phyloP scores from a whole-genome alignment of 768 basidiomycete genomes.

The Pilatotrama ljubarskyi region DNA sequence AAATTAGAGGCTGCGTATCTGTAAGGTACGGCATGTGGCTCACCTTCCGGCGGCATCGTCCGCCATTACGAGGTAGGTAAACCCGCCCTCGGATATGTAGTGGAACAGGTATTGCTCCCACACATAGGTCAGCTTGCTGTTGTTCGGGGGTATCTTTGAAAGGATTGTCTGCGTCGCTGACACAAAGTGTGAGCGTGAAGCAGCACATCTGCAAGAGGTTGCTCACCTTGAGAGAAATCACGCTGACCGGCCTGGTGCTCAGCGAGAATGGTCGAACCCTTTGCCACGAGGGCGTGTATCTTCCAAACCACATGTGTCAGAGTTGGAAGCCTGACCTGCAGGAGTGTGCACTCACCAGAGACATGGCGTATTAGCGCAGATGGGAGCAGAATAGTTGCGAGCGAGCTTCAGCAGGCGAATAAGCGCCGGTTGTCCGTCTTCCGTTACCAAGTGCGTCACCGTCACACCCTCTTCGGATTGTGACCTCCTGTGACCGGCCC shows the following conservation, averaged over 20 bases:
- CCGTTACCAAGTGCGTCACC: conserved; percentile 16
- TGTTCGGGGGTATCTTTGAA: conserved; percentile 90
- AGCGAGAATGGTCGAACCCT: conserved; percentile 78
- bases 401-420: neutral
- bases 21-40: conserved; percentile 22
- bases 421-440: neutral
- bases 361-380: conserved; percentile 22
- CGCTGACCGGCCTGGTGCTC: conserved; percentile 80
- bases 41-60: conserved; percentile 91
- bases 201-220: neutral
- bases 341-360: conserved; percentile 24
- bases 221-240: conserved; percentile 84
- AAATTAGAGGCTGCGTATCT: neutral
- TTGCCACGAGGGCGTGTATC: conserved; percentile 83
- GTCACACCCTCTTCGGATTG: conserved; percentile 3
- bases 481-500: neutral
- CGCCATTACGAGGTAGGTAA: conserved; percentile 90
- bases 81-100: conserved; percentile 86
- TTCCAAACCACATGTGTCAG: neutral
- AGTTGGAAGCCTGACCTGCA: conserved; percentile 36
- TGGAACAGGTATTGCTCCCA: conserved; percentile 96
- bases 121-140: conserved; percentile 79
- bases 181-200: neutral
- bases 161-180: conserved; percentile 85
- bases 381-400: neutral